These are phyloP conservation scores for Boechera retrofracta DNA, from an alignment of 345 rosid species.

Conservation along the genomic window DNA sequence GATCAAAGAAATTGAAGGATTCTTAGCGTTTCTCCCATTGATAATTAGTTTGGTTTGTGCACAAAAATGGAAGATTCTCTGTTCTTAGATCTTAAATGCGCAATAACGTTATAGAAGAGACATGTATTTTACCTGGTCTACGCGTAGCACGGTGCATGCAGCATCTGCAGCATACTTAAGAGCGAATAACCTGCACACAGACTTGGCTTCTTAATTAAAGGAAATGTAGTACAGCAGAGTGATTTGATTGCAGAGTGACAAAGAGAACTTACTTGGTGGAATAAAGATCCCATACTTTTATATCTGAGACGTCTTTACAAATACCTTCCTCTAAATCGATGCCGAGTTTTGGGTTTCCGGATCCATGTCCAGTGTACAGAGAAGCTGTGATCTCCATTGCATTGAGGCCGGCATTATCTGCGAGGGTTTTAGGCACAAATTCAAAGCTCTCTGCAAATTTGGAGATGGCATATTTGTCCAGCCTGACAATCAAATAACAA, in stretches of 20 bases:
- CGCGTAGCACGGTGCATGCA: too few species aligned
- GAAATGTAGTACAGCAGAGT: not conserved
- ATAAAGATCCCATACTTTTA: constrained; percentile 80
- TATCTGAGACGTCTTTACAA: constrained; percentile 70
- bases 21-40: too few species aligned
- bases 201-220: constrained; percentile 1
- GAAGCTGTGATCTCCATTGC: constrained; percentile 91
- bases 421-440: constrained; percentile 85
- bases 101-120: not conserved
- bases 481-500: constrained; percentile 44
- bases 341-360: constrained; percentile 85
- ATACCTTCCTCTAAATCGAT: constrained; percentile 80
- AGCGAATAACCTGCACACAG: not conserved
- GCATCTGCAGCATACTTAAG: too few species aligned
- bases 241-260: not conserved
- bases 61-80: too few species aligned
- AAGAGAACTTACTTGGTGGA: constrained; percentile 68
- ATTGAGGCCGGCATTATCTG: constrained; percentile 90
- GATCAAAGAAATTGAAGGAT: too few species aligned
- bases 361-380: constrained; percentile 86
- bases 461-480: constrained; percentile 91
- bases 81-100: not conserved
- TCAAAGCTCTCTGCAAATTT: constrained; percentile 95
- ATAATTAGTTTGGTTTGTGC: too few species aligned
- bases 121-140: not conserved